Evolutionary conservation across 2,329 filamentous ascomycete genomes (phyloP).

Genomic region (Neocucurbitaria cava): DNA sequence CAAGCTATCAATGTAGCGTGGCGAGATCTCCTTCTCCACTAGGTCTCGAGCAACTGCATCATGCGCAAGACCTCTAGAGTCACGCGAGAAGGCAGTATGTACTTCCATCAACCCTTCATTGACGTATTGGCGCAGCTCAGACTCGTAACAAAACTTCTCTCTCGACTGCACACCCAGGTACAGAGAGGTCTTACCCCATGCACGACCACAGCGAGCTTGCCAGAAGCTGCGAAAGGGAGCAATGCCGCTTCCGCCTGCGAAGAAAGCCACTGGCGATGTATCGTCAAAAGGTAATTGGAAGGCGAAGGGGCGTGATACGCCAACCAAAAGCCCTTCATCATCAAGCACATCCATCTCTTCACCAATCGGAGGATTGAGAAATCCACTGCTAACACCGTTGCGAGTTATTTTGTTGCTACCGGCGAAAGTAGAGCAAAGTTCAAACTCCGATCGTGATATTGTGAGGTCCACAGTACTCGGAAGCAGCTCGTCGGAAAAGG

Average conservation of each 20-base stretch:
- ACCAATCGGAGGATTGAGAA: slow-evolving; percentile 59
- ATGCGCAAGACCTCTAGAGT: slow-evolving; percentile 57
- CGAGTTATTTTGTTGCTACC: slow-evolving; percentile 33
- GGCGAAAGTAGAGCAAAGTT: slow-evolving; percentile 49
- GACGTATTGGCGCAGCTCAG: slow-evolving; percentile 38
- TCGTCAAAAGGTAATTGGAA: slow-evolving; percentile 61
- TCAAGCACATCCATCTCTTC: slow-evolving; percentile 46
- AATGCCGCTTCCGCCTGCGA: slow-evolving; percentile 54
- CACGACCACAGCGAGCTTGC: slow-evolving; percentile 26
- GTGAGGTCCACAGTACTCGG: slow-evolving; percentile 61
- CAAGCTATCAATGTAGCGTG: slow-evolving; percentile 61
- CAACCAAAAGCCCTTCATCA: slow-evolving; percentile 60
- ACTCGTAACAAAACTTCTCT: slow-evolving; percentile 33
- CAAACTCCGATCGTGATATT: slow-evolving; percentile 60
- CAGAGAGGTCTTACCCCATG: slow-evolving; percentile 27
- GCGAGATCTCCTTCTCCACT: slow-evolving; percentile 57
- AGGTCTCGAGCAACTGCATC: slow-evolving; percentile 53
- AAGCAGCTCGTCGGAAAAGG: slow-evolving; percentile 58
- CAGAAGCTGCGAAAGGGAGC: slow-evolving; percentile 35
- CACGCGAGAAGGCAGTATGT: slow-evolving; percentile 61
- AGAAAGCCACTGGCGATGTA: slow-evolving; percentile 60
- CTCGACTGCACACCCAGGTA: slow-evolving; percentile 32
- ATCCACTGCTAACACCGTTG: slow-evolving; percentile 61
- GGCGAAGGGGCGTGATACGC: slow-evolving; percentile 59
- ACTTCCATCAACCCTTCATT: slow-evolving; percentile 60